Base-by-base conservation (phyloP, 108 stramenopile genomes). In the Skeletonema tropicum region DNA sequence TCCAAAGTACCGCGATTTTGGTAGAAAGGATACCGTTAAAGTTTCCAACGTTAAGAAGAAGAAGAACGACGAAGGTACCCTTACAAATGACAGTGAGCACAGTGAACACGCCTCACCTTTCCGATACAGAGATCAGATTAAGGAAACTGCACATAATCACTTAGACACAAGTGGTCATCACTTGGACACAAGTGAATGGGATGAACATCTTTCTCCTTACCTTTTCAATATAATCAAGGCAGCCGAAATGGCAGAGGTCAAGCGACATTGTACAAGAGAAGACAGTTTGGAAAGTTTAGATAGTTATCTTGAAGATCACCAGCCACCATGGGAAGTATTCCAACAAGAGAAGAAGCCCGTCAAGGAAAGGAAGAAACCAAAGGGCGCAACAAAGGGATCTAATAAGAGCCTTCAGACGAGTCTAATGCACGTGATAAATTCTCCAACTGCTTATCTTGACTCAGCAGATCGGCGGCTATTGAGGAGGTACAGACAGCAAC, bases 391-490 rank as follows among this genome's bases (percentile, higher is more conserved):
- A 52, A 52, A 52, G 21, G 41, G 41, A 42, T 42, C 41, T 14
- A 42, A 42, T 15, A 42, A 42, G 13, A 42, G 1, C 41, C 41
- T 42, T 15, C 41, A 13, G 41, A 42, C 41, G 13, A 55, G 52
- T 55, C 52, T 55, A n/a, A 10, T 55, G 52, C 52, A 55, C n/a
- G 52, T 55, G 21, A 55, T 55, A 15, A 55, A 55, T 55, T 23
- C 52, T 55, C 52, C 52, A 23, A 9, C 52, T 23, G 3, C 52
- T 55, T 55, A 55, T 2, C 52, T 55, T 10, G 52, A 55, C 23
- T 25, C 52, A 25, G 19, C 52, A 9, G 52, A 55, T 23, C 6
- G 23, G 8, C 52, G 52, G 21, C 6, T 55, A 23, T 23, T 55
- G 19, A 23, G 52, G 10, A 21, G 23, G 23, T 55, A 23, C 52